Evolutionary conservation across 805 yeast species (phyloP).

Genomic region (Ogataea methanolica): DNA sequence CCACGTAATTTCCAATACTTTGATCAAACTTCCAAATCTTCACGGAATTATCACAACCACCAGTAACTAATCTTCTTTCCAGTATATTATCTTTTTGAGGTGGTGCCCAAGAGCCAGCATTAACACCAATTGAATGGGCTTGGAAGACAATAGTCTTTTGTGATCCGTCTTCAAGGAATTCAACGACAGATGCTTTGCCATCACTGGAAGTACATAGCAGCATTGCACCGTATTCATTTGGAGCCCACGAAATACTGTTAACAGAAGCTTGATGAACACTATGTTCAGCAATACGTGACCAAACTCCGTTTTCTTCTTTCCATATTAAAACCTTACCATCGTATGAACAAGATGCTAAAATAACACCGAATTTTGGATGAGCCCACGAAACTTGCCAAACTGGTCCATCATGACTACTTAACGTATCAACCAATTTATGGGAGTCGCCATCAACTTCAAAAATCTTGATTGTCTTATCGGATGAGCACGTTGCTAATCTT

Average conservation of each 20-base stretch:
- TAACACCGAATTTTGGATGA: slow-evolving; percentile 95
- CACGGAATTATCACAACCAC: slow-evolving; percentile 93
- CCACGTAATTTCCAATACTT: slow-evolving; percentile 49
- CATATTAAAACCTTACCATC: slow-evolving; percentile 93
- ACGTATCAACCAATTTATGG: slow-evolving; percentile 77
- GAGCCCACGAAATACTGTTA: slow-evolving; percentile 94
- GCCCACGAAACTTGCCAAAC: slow-evolving; percentile 99
- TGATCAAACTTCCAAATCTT: slow-evolving; percentile 81
- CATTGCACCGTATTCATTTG: slow-evolving; percentile 93
- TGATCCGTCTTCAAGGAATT: slow-evolving; percentile 85
- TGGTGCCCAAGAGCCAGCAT: slow-evolving; percentile 95
- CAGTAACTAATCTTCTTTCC: slow-evolving; percentile 78
- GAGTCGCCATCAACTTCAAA: slow-evolving; percentile 86
- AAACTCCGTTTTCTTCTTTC: slow-evolving; percentile 87
- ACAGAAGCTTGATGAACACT: slow-evolving; percentile 90
- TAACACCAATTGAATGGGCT: slow-evolving; percentile 93
- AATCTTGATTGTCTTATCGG: slow-evolving; percentile 92
- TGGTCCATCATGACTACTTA: slow-evolving; percentile 94
- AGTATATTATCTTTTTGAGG: slow-evolving; percentile 35
- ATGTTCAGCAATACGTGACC: slow-evolving; percentile 86
- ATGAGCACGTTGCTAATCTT: slow-evolving; percentile 91
- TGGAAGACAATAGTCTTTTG: slow-evolving; percentile 56
- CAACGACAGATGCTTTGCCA: slow-evolving; percentile 86
- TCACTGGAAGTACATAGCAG: slow-evolving; percentile 89
- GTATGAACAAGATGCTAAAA: slow-evolving; percentile 90